Evolutionary conservation across 768 basidiomycete genomes (phyloP), one percentile per base, ranked within the genome.

Genomic region (Mycena crocata): DNA sequence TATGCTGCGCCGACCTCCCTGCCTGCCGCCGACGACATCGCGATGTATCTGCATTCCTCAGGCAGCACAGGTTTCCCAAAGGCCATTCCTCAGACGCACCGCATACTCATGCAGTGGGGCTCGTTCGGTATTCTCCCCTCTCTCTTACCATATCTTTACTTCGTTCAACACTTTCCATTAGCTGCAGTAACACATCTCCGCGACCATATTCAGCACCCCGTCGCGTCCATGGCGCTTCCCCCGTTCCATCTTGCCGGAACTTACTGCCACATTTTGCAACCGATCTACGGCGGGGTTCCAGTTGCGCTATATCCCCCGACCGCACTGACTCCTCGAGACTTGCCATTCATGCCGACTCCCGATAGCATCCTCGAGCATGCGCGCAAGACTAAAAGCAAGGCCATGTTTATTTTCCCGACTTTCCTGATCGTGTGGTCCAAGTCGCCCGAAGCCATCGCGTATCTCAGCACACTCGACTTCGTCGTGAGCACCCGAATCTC

Each of bases 51-150:
- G 0, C 40, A 59, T 13, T 60, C 74, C 0, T 86, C 86, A 2
- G 85, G 85, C 26, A 85, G 83, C 54, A 84, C 85, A 0, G 83
- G 84, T 1, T 78, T 83, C 49, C 84, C 85, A 0, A 85, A 84
- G 58, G 68, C 81, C 8, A 81, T 86, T 50, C 73, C 78, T 3
- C 75, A 80, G 31, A 79, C 76, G 0, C 73, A 78, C 45, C 59
- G 69, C 10, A 9, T 37, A 12, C 57, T 76, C 8, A 30, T 75
- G 2, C 75, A 82, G 32, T 83, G 79, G 77, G 79, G 73, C 19
- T 58, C 67, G 10, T 74, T 77, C 26, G 73, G 82, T 85, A 64
- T 68, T 82, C 12, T 8, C 35, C 31, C 28, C 35, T 10, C 8
- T 32, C 30, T 12, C 17, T 32, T 26, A 14, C 28, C 39, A 44